Base-by-base conservation (phyloP, 2,329 filamentous ascomycete species). In the Uncinocarpus reesii region DNA sequence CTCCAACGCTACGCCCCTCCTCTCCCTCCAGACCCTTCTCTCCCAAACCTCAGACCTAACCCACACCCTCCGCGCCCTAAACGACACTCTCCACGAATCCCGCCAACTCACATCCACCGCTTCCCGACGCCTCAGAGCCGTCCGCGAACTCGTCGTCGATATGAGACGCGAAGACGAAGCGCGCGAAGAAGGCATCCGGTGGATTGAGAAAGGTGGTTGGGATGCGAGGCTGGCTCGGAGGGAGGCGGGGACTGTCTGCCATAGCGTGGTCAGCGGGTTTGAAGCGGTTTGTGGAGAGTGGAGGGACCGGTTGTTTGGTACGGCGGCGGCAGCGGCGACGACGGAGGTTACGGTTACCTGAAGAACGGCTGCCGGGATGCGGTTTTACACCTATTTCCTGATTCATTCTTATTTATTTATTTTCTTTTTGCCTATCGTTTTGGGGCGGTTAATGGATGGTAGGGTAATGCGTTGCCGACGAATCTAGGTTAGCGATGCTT, bases 61-160 rank as follows among this genome's bases (percentile, higher is more conserved):
- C 7, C 78, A 86, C 58, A 86, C 86, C 5, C 77, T 98, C 40
- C 87, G 86, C 57, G 84, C 87, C 56, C 74, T 98, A 3, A 87
- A 86, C 5, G 92, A 98, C 63, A 89, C 86, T 2, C 74, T 98
- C 28, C 90, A 96, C 66, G 95, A 96, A 83, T 88, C 84, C 26
- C 81, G 87, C 10, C 90, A 96, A 66, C 84, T 86, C 1, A 92
- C 86, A 0, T 84, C 81, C 2, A 83, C 84, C 7, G 92, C 90
- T 1, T 81, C 83, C 2, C 75, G 92, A 48, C 78, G 87, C 37
- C 71, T 98, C 44, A 83, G 84, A 56, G 85, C 80, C 29, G 88
- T 86, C 5, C 85, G 83, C 57, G 89, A 94, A 62, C 79, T 94
- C 52, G 83, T 96, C 1, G 79, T 81, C 1, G 90, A 95, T 58